Percentiles rank a stretch among this genome's conserved stretches.
phyloP scores from a whole-genome alignment of 1,284 basidiomycete genomes.

The Mycosarcoma mackinlayi region DNA sequence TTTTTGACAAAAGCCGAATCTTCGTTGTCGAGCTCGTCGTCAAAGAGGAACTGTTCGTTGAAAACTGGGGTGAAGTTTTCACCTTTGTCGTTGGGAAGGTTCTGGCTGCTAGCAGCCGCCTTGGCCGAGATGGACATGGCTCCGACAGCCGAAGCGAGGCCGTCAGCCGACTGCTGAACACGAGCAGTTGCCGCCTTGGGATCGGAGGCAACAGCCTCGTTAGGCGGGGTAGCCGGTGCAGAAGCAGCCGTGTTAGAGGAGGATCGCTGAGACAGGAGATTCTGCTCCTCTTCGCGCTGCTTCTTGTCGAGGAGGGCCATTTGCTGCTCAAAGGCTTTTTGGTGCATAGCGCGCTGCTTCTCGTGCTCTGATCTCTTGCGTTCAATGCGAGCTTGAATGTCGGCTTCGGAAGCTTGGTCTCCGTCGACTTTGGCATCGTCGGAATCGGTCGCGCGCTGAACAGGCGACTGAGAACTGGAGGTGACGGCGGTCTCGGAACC shows the following conservation, averaged over 20 bases:
- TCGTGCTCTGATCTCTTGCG: conserved; percentile 58
- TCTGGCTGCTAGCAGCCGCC: conserved; percentile 2
- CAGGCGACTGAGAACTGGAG: conserved; percentile 23
- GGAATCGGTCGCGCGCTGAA: conserved; percentile 17
- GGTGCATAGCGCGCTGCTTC: conserved; percentile 54
- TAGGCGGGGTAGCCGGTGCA: conserved; percentile 47
- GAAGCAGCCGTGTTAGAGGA: conserved; percentile 29
- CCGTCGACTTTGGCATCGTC: conserved; percentile 12
- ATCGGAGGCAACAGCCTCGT: conserved; percentile 21
- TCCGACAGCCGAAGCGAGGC: conserved; percentile 30
- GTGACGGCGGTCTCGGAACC: conserved; percentile 29
- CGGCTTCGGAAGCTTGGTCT: conserved; percentile 16
- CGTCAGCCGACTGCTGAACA: conserved; percentile 19
- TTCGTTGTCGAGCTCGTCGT: conserved; percentile 65
- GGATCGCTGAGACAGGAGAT: conserved; percentile 34
- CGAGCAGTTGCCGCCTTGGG: conserved; percentile 22
- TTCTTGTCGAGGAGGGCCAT: conserved; percentile 55
- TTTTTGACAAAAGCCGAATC: conserved; percentile 67
- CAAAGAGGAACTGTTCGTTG: conserved; percentile 65
- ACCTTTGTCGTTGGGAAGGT: conserved; percentile 9
- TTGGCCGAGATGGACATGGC: conserved; percentile 31
- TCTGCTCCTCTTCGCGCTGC: conserved; percentile 56
- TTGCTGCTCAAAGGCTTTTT: conserved; percentile 57
- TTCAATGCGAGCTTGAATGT: conserved; percentile 51
- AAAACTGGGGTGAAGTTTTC: conserved; percentile 60